Evolutionary conservation across 2,329 filamentous ascomycete species (phyloP), one percentile per base, ranked within the genome.

Genomic region (Colletotrichum chlorophyti): DNA sequence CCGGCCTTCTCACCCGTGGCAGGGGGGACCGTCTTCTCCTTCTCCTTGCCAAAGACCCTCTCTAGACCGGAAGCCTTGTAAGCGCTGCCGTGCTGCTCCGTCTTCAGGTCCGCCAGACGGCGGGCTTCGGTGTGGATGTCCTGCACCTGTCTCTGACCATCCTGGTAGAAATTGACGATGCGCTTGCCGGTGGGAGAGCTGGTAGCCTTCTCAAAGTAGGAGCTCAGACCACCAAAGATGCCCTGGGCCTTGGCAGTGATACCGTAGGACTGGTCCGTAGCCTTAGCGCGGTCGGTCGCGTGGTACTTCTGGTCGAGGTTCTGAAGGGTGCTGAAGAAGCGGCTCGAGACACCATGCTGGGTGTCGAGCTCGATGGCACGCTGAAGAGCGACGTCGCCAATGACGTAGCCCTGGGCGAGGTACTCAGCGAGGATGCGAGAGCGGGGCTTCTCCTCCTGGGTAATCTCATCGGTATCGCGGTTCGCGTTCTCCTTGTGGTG

Each of bases 381-480:
- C 78, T 95, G 85, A 66, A 97, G 88, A 47, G 91, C 91, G 24
- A 75, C 80, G 55, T 88, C 85, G 26, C 85, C 93, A 64, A 98
- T 82, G 34, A 88, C 84, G 78, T 99, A 99, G 66, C 95, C 95
- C 69, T 97, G 92, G 10, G 95, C 93, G 29, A 99, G 89, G 76
- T 98, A 97, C 79, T 99, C 95, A 64, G 95, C 95, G 47, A 97
- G 76, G 74, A 99, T 97, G 68, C 95, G 91, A 35, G 91, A 87
- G 68, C 93, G 90, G 14, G 95, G 95, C 84, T 99, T 99, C 81
- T 98, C 93, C 77, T 99, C 95, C 73, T 99, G 95, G 12, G 89
- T 87, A 68, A 98, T 88, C 66, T 93, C 86, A 67, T 92, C 82
- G 48, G 77, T 77, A 71, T 85, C 81, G 60, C 80, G 81, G 60